Conservation (phyloP, 2,329 filamentous ascomycete genomes). For the Penicillium sp. region DNA sequence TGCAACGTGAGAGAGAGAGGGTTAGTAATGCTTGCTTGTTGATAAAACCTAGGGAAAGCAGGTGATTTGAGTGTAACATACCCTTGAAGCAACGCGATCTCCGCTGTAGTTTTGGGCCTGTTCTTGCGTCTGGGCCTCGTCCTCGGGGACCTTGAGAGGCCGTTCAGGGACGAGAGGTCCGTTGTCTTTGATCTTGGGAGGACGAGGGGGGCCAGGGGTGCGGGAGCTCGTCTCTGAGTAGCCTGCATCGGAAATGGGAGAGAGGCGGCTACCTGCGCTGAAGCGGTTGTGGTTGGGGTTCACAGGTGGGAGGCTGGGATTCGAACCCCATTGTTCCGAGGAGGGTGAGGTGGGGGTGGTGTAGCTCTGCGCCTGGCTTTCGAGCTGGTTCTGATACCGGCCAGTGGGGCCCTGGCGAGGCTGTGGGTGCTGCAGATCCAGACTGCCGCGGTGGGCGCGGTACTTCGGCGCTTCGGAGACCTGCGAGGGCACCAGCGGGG, state of each 20-base stretch:
- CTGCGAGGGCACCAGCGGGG: conserved; percentile 63
- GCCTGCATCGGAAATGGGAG: conserved; percentile 50
- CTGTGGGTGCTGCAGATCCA: conserved; percentile 66
- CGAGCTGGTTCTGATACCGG: conserved; percentile 62
- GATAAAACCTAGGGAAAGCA: neutral
- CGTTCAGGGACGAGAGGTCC: conserved; percentile 60
- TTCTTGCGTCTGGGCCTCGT: conserved; percentile 37
- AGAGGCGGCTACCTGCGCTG: conserved; percentile 43
- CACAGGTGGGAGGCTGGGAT: conserved; percentile 40
- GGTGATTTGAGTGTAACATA: conserved; percentile 23
- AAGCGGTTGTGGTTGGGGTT: conserved; percentile 37
- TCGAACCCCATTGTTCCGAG: conserved; percentile 51
- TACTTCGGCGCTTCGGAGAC: conserved; percentile 63
- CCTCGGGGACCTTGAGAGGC: conserved; percentile 42
- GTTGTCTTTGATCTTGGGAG: conserved; percentile 58
- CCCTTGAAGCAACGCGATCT: conserved; percentile 44
- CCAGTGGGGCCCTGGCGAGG: conserved; percentile 63
- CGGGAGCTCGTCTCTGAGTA: conserved; percentile 47
- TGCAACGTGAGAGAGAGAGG: conserved; percentile 8
- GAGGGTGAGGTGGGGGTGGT: conserved; percentile 42
- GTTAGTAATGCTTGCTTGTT: neutral
- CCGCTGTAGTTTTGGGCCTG: conserved; percentile 9
- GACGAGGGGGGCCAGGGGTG: conserved; percentile 47
- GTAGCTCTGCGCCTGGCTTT: conserved; percentile 61
- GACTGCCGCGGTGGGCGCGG: conserved; percentile 63